These are phyloP conservation scores for Fusarium anguioides DNA, from an alignment of 2,329 filamentous ascomycete genomes.

Conservation along the genomic window DNA sequence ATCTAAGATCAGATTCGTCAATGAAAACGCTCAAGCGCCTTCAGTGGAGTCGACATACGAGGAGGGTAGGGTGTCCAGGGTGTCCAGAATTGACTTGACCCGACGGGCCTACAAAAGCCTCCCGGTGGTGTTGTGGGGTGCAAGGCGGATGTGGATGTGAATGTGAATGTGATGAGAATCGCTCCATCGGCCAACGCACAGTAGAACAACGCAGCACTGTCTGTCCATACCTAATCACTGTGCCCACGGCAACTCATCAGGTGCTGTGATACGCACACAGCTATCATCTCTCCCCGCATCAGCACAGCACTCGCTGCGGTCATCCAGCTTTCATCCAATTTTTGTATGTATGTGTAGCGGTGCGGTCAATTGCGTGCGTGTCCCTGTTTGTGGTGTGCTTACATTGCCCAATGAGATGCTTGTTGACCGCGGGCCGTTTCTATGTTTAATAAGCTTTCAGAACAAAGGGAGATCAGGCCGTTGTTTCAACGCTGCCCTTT, in stretches of 20 bases:
- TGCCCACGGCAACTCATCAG: not conserved
- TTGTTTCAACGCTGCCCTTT: constrained; percentile 41
- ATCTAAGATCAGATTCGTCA: constrained; percentile 43
- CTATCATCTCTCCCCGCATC: constrained; percentile 5
- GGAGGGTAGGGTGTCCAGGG: constrained; percentile 22
- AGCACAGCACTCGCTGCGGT: constrained; percentile 11
- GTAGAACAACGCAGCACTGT: not conserved
- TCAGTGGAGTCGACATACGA: constrained; percentile 33
- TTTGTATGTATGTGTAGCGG: not conserved
- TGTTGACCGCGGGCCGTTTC: constrained; percentile 27
- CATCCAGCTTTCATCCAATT: constrained; percentile 7
- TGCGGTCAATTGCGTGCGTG: constrained; percentile 6
- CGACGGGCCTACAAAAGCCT: constrained; percentile 24
- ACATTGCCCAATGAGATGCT: constrained; percentile 23
- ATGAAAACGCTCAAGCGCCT: constrained; percentile 37
- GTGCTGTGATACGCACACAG: constrained; percentile 21
- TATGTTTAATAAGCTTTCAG: constrained; percentile 28
- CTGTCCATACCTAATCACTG: no score
- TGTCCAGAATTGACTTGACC: constrained; percentile 1
- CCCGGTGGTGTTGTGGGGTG: constrained; percentile 34
- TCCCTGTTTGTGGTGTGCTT: constrained; percentile 29
- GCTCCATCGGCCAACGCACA: constrained; percentile 23
- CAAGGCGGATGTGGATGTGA: not conserved
- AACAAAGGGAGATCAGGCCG: constrained; percentile 30
- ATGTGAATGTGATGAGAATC: constrained; percentile 14